These are phyloP conservation scores for Amanita polypyramis DNA, from an alignment of 768 basidiomycete genomes.

Conservation along the genomic window DNA sequence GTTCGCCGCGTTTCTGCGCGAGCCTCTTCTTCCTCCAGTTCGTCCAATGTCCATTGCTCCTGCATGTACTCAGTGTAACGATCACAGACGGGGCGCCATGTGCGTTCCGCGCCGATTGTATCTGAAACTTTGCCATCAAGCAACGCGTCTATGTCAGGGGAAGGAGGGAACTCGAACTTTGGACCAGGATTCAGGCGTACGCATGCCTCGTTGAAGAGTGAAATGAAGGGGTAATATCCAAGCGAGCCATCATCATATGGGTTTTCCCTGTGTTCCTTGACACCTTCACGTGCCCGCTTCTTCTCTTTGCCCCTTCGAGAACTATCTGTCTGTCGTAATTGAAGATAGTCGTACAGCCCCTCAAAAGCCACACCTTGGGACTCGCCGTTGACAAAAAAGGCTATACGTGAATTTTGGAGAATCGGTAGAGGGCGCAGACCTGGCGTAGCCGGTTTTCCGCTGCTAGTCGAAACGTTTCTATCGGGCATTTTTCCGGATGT, in stretches of 20 bases:
- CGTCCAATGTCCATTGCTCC: conserved; percentile 74
- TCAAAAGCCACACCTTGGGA: conserved; percentile 76
- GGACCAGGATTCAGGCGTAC: conserved; percentile 87
- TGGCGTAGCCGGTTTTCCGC: conserved; percentile 26
- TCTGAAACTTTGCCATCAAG: conserved; percentile 26
- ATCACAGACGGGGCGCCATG: conserved; percentile 76
- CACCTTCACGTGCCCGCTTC: conserved; percentile 52
- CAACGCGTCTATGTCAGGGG: conserved; percentile 61
- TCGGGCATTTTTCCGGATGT: conserved; percentile 65
- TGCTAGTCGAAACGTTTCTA: conserved; percentile 28
- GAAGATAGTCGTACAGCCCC: conserved; percentile 85
- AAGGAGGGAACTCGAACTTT: conserved; percentile 71
- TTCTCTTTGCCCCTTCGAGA: conserved; percentile 57
- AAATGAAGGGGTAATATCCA: conserved; percentile 94
- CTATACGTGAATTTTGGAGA: conserved; percentile 61
- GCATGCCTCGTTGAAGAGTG: conserved; percentile 83
- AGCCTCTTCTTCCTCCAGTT: conserved; percentile 65
- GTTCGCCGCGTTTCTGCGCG: conserved; percentile 29
- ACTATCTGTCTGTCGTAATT: conserved; percentile 54
- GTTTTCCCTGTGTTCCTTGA: conserved; percentile 72
- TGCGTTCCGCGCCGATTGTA: conserved; percentile 24
- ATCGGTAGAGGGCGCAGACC: conserved; percentile 58
- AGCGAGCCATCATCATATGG: conserved; percentile 89
- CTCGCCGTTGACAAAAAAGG: conserved; percentile 90
- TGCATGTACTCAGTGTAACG: conserved; percentile 78